Evolutionary conservation across 129 eudicot species (phyloP).

Genomic region (Flaveria trinervia): DNA sequence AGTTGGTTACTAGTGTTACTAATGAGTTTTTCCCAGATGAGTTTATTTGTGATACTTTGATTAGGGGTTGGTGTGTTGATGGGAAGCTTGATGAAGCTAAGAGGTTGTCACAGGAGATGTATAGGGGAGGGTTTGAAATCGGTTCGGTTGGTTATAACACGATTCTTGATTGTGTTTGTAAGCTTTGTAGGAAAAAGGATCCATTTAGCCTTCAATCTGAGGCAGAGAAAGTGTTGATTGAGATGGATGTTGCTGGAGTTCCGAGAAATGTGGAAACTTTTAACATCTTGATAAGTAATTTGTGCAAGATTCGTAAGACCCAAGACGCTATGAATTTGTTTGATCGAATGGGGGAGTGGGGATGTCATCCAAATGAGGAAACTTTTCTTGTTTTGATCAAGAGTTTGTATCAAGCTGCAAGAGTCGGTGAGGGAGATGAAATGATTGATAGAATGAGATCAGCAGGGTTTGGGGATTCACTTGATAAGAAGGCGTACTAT

Average conservation of each 20-base stretch:
- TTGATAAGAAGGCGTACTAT: conserved; percentile 67
- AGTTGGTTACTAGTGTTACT: conserved; percentile 69
- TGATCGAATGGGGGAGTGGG: conserved; percentile 88
- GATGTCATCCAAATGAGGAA: conserved; percentile 71
- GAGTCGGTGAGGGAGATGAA: conserved; percentile 89
- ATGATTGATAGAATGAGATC: conserved; percentile 95
- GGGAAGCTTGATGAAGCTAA: conserved; percentile 80
- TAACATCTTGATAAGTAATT: conserved; percentile 69
- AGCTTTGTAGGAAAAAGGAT: conserved; percentile 79
- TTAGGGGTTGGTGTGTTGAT: conserved; percentile 91
- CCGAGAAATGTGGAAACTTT: conserved; percentile 87
- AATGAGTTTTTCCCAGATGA: conserved; percentile 87
- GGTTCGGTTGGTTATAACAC: conserved; percentile 64
- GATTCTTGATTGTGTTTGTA: conserved; percentile 85
- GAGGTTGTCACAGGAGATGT: conserved; percentile 84
- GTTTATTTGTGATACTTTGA: conserved; percentile 64
- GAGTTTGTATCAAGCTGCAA: conserved; percentile 95
- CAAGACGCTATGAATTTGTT: conserved; percentile 69
- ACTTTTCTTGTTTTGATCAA: conserved; percentile 68
- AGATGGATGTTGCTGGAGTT: conserved; percentile 90
- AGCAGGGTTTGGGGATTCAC: conserved; percentile 61
- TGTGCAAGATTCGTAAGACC: conserved; percentile 73
- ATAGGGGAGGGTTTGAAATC: conserved; percentile 88
- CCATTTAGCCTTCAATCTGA: conserved; percentile 68
- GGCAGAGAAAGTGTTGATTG: conserved; percentile 64